These are phyloP conservation scores for Thelephora aurantiotincta DNA, from an alignment of 768 basidiomycete species.

Conservation along the genomic window DNA sequence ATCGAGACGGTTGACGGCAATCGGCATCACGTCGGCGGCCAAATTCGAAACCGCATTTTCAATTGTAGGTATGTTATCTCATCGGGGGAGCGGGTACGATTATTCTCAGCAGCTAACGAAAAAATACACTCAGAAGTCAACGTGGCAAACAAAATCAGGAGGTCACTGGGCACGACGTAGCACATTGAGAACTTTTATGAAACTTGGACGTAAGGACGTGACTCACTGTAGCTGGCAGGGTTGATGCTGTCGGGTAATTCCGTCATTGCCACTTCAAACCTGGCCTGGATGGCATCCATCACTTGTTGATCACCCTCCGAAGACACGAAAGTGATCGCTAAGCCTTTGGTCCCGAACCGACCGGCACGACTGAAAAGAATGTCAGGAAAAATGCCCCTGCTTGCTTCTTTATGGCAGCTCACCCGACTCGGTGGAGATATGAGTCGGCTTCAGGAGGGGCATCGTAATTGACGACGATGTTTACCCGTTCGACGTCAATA, in stretches of 20 bases:
- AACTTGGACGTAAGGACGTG: not conserved
- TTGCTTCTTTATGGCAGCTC: slow-evolving; percentile 13
- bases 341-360: slow-evolving; percentile 98
- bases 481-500: slow-evolving; percentile 98
- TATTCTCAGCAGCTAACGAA: no score
- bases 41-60: no score
- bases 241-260: slow-evolving; percentile 92
- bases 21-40: no score
- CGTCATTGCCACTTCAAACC: slow-evolving; percentile 95
- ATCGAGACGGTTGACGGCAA: no score
- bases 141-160: slow-evolving; percentile 14
- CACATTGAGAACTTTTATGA: not conserved
- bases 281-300: slow-evolving; percentile 85
- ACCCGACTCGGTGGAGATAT: slow-evolving; percentile 97
- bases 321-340: slow-evolving; percentile 93
- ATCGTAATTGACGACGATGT: slow-evolving; percentile 99
- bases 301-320: slow-evolving; percentile 89
- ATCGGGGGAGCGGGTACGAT: no score
- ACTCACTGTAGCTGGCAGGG: slow-evolving; percentile 89
- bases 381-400: not conserved
- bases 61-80: no score
- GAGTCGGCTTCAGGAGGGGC: slow-evolving; percentile 95
- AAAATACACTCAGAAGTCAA: not conserved
- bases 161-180: slow-evolving; percentile 20
- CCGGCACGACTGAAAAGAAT: slow-evolving; percentile 70